These are phyloP conservation scores for Boletus pseudopeckii DNA, from an alignment of 768 basidiomycete genomes.

Conservation along the genomic window DNA sequence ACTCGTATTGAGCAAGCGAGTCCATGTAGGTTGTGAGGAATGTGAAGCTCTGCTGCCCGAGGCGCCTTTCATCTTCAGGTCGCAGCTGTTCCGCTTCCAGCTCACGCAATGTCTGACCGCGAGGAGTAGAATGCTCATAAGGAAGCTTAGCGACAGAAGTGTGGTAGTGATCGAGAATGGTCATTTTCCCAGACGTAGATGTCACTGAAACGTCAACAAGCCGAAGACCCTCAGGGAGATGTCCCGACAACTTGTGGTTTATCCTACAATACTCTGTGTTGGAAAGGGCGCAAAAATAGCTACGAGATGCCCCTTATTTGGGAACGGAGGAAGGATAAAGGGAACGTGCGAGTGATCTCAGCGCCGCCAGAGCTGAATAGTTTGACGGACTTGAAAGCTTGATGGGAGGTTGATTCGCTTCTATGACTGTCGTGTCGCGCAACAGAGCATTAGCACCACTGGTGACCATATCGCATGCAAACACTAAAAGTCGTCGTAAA, in stretches of 20 bases:
- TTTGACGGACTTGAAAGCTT: conserved; percentile 10
- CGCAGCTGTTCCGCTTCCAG: conserved; percentile 10
- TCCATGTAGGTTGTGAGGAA: conserved; percentile 28
- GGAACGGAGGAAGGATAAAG: conserved; percentile 10
- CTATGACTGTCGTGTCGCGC: conserved; percentile 1
- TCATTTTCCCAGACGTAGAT: conserved; percentile 6
- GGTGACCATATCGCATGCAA: conserved; percentile 1
- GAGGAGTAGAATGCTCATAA: not conserved
- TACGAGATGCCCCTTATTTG: not conserved
- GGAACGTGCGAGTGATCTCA: conserved; percentile 20
- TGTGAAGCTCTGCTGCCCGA: conserved; percentile 18
- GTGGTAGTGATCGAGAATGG: conserved; percentile 14
- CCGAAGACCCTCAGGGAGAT: conserved; percentile 9
- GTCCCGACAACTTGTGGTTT: conserved; percentile 10
- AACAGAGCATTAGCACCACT: not conserved
- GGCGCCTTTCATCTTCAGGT: conserved; percentile 14
- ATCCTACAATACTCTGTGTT: conserved; percentile 5
- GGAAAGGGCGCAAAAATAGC: not conserved
- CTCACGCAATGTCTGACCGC: conserved; percentile 4
- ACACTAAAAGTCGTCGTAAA: not conserved
- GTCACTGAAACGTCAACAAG: conserved; percentile 13
- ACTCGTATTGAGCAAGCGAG: conserved; percentile 24
- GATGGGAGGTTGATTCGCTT: conserved; percentile 14
- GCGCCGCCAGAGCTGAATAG: conserved; percentile 11
- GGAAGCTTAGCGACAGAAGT: not conserved